Base-by-base conservation (phyloP, 371 early-diverging fungal genomes). In the Encephalitozoon intestinalis region DNA sequence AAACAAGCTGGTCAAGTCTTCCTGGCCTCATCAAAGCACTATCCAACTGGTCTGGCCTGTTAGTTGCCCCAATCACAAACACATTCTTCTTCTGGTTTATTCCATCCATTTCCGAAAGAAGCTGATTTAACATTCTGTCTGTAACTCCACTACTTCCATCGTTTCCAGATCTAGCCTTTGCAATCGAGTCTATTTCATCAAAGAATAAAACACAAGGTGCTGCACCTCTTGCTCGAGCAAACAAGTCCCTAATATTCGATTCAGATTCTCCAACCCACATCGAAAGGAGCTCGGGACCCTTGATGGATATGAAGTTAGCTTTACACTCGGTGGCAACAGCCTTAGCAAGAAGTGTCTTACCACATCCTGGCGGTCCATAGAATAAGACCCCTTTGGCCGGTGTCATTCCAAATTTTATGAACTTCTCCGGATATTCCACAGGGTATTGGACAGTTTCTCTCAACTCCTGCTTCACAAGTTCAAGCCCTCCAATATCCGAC, bases 181-280 rank as follows among this genome's bases (percentile, higher is more conserved):
- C 98, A 81, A 97, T 91, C 23, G 95, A 94, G 87, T 99, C 99
- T 84, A 99, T 88, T 88, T 99, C 99, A 84, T 99, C 99, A 89
- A 99, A 99, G 92, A 99, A 99, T 90, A 99, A 91, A 39, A 99
- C 97, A 87, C 98, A 97, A 12, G 99, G 99, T 2, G 97, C 92
- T 43, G 96, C 96, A 15, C 96, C 93, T 81, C 97, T 90, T 7
- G 98, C 99, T 88, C 96, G 94, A 87, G 96, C 97, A 87, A 99
- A 99, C 26, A 98, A 93, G 83, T 97, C 95, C 71, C 99, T 91
- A 34, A 97, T 96, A 81, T 97, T 97, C 74, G 95, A 94, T 86
- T 99, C 99, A 39, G 95, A 94, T 85, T 99, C 98, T 86, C 99
- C 99, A 79, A 98, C 96, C 94, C 95, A 99, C 97, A 96, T 99